Conservation (phyloP, 2,329 filamentous ascomycete species). For the Trichoderma oligosporum region DNA sequence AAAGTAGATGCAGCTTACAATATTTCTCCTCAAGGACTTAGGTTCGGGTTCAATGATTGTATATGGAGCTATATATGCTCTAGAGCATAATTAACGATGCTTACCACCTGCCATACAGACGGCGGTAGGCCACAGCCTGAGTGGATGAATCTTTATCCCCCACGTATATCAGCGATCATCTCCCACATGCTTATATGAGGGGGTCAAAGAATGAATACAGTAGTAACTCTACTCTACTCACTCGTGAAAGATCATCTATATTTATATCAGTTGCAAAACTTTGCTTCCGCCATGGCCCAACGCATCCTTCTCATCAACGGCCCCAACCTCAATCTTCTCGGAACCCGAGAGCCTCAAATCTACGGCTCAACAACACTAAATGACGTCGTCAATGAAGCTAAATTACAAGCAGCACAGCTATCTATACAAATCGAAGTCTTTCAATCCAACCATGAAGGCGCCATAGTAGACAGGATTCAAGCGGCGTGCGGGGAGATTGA, state of each 20-base stretch:
- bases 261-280: neutral
- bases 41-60: too few relatives aligned
- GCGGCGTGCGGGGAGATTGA: neutral
- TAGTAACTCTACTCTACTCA: too few relatives aligned
- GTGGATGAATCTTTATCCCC: conserved; percentile 9
- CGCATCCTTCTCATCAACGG: conserved; percentile 14
- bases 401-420: conserved; percentile 1
- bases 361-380: conserved; percentile 14
- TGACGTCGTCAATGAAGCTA: conserved; percentile 6
- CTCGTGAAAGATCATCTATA: too few relatives aligned
- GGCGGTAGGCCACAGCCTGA: too few relatives aligned
- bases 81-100: too few relatives aligned
- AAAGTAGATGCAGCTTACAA: too few relatives aligned
- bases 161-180: neutral
- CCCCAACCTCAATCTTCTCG: conserved; percentile 10
- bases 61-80: too few relatives aligned
- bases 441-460: conserved; percentile 12
- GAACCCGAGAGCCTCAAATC: conserved; percentile 9
- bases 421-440: conserved; percentile 6
- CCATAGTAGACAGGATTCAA: conserved; percentile 13
- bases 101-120: too few relatives aligned
- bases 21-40: too few relatives aligned
- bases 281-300: neutral
- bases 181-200: neutral
- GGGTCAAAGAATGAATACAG: too few relatives aligned